These are phyloP conservation scores for Cladosporium sp. DNA, from an alignment of 2,329 filamentous ascomycete genomes.

Conservation along the genomic window DNA sequence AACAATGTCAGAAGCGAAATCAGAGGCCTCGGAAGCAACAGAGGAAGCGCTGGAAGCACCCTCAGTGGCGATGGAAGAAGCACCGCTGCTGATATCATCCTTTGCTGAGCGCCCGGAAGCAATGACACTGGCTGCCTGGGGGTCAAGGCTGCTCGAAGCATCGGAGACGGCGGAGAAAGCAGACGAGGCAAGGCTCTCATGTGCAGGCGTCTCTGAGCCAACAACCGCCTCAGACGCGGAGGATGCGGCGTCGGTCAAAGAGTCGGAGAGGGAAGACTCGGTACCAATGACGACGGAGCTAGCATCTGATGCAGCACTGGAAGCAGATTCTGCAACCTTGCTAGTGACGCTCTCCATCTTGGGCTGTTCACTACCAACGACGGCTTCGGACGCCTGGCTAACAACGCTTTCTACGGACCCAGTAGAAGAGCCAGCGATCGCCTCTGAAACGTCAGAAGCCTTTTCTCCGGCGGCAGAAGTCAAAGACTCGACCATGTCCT, in stretches of 20 bases:
- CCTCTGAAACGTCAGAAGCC: constrained; percentile 25
- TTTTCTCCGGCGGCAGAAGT: constrained; percentile 26
- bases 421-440: constrained; percentile 24
- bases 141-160: constrained; percentile 12
- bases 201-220: constrained; percentile 19
- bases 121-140: constrained; percentile 29
- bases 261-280: constrained; percentile 9
- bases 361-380: constrained; percentile 13
- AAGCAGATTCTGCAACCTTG: constrained; percentile 14
- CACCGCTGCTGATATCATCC: constrained; percentile 20
- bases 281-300: constrained; percentile 9
- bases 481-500: constrained; percentile 32
- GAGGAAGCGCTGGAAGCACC: constrained; percentile 21
- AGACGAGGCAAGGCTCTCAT: constrained; percentile 21
- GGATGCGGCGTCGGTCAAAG: constrained; percentile 9
- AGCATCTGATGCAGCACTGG: constrained; percentile 12
- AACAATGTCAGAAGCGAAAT: constrained; percentile 17
- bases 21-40: constrained; percentile 22
- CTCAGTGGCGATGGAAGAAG: constrained; percentile 14
- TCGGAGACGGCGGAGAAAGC: background rate
- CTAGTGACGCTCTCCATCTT: constrained; percentile 12
- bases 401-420: constrained; percentile 48
- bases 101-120: constrained; percentile 30
- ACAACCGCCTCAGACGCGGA: constrained; percentile 17
- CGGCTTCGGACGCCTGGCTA: constrained; percentile 42